A percentile compares a stretch with the other conserved stretches of the same genome.
These are phyloP conservation scores for Russula sp. DNA, from an alignment of 768 basidiomycete genomes.

Conservation along the genomic window DNA sequence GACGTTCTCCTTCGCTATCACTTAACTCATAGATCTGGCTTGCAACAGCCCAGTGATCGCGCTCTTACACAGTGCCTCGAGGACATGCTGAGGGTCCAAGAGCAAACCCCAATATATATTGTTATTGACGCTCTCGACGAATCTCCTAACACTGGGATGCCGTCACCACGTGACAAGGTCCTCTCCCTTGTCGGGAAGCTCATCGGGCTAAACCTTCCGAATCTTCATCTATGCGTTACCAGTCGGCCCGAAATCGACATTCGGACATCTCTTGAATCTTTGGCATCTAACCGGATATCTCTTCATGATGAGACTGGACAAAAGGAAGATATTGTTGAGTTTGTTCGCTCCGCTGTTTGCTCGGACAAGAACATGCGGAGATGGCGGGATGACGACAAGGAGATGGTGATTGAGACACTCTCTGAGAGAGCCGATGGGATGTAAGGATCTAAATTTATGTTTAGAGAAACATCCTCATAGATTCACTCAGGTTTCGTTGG, in stretches of 20 bases:
- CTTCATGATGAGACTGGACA: background rate
- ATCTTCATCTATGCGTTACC: background rate
- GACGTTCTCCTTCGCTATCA: background rate
- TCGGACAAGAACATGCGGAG: no score
- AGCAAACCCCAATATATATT: background rate
- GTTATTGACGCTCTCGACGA: background rate
- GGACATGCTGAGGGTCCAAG: background rate
- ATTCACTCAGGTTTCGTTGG: no score
- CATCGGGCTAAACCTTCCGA: background rate
- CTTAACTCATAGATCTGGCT: background rate
- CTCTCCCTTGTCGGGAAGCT: no score
- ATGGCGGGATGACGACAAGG: no score
- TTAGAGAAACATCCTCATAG: no score
- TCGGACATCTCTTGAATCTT: no score
- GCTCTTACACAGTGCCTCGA: background rate
- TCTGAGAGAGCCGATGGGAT: no score
- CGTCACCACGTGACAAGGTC: background rate
- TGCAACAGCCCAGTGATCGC: background rate
- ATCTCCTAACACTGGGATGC: background rate
- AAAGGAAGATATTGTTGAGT: background rate
- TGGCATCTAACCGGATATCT: background rate
- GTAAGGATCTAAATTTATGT: no score
- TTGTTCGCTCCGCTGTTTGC: no score
- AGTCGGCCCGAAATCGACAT: background rate
- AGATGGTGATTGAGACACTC: no score